Evolutionary conservation across 805 yeast genomes (phyloP), one percentile per base, ranked within the genome.

Genomic region (Cyberlindnera mycetangii): DNA sequence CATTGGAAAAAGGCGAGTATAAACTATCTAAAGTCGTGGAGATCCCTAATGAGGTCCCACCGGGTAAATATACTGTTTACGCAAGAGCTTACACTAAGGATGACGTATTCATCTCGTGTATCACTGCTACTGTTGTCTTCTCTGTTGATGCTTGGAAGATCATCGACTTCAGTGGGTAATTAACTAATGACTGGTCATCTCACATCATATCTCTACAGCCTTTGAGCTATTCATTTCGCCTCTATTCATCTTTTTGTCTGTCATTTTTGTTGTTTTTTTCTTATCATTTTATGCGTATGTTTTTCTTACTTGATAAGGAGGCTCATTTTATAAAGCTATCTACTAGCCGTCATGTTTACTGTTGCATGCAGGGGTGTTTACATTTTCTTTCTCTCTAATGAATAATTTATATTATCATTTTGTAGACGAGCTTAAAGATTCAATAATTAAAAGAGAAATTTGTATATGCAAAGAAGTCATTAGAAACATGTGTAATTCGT

Each of bases 31-130:
- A 89, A 64, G 67, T 70, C 36, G 95, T 93, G 20, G 90, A 83
- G 58, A 79, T 93, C 45, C 99, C 99, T 15, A 71, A 74, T 14
- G 93, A 89, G 64, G 95, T 92, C 25, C 99, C 99, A 47, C 97
- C 98, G 18, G 99, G 99, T 32, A 84, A 78, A 61, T 93, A 93
- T 69, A 70, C 78, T 24, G 95, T 92, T 21, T 70, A 75, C 41
- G 98, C 97, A 16, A 80, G 92, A 59, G 99, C 98, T 3, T 93
- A 78, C 70, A 89, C 95, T 32, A 79, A 71, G 33, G 88, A 85
- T 43, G 97, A 89, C 58, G 83, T 76, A 31, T 76, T 85, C 51
- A 80, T 93, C 51, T 80, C 96, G 19, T 93, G 99, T 65, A 70
- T 93, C 55, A 77, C 86, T 18, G 93, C 89, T 7, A 75, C 80